Base-by-base conservation (phyloP, 2,329 filamentous ascomycete genomes). In the Fusarium tricinctum region DNA sequence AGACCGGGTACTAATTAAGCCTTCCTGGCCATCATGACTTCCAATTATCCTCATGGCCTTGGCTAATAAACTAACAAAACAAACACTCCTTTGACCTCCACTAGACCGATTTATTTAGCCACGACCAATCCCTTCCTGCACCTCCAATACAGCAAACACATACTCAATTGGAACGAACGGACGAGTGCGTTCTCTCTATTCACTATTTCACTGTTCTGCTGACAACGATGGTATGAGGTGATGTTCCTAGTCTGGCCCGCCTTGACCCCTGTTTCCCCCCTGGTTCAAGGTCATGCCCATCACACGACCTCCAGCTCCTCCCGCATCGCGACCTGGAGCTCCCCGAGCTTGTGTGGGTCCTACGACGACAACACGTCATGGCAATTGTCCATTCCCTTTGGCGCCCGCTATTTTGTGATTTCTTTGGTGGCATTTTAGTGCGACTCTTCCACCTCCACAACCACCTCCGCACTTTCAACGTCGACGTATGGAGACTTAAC, bases 331-430 rank as follows among this genome's bases (percentile, higher is more conserved):
- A 62, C 58, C 58, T 72, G 65, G 72, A 74, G 72, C 72, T 74
- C 70, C 64, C 66, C 59, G 68, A 73, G 72, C 72, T 74, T 65
- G 72, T 74, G 72, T 74, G 72, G 72, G 72, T 68, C 72, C 56
- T 32, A 43, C 38, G 58, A 43, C 38, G 58, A 39, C 44, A 69
- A 60, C 60, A 68, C 68, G 70, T 71, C 70, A 73, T 71, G 48
- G 59, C 44, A 43, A 54, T 54, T 28, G 51, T 32, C 32, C n/a
- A 14, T 49, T 17, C 42, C 38, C 45, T 63, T 52, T 60, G 45
- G 48, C 49, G 49, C 50, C 45, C 43, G 33, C 62, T 63, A 22
- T 59, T 63, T 19, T n/a, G n/a, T 51, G 50, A 32, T 20, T 50
- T 30, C 28, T 63, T 52, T 58, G 42, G 52, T 62, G 60, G 48